A percentile compares a stretch with the other conserved stretches of the same genome.
Evolutionary conservation across 305 asterid species (phyloP).

Genomic region (Fraxinus angustifolia): DNA sequence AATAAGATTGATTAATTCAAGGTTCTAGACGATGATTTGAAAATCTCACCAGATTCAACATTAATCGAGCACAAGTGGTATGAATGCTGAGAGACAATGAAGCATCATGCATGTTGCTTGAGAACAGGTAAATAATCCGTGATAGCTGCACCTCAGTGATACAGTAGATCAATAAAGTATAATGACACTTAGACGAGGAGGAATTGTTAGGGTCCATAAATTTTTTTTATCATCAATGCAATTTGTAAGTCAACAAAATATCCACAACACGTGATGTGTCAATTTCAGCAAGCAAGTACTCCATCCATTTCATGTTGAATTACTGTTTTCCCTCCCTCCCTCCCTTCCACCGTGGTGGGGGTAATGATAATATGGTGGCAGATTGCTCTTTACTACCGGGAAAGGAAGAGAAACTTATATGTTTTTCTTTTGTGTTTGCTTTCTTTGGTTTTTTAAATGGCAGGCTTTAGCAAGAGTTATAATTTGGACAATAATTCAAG

Average conservation of each 20-base stretch:
- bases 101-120: conserved; percentile 99
- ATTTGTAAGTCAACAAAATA: neutral
- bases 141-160: conserved; percentile 66
- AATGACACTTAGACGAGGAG: neutral
- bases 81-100: conserved; percentile 94
- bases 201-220: neutral
- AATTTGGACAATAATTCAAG: neutral
- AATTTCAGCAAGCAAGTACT: neutral
- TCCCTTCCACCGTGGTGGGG: neutral
- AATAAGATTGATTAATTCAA: conserved; percentile 11
- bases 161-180: conserved; percentile 19
- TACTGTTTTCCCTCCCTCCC: neutral
- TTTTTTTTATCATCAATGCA: neutral
- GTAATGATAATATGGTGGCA: neutral
- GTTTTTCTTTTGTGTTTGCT: neutral
- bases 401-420: neutral
- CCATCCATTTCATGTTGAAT: neutral
- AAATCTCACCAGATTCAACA: conserved; percentile 86
- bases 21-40: conserved; percentile 9
- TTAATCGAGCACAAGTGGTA: conserved; percentile 98
- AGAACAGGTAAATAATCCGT: conserved; percentile 89
- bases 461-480: neutral
- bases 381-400: neutral
- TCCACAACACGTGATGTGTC: neutral
- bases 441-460: neutral